These are phyloP conservation scores for Piromyces finnis DNA, from an alignment of 192 early-diverging fungal genomes.

Conservation along the genomic window DNA sequence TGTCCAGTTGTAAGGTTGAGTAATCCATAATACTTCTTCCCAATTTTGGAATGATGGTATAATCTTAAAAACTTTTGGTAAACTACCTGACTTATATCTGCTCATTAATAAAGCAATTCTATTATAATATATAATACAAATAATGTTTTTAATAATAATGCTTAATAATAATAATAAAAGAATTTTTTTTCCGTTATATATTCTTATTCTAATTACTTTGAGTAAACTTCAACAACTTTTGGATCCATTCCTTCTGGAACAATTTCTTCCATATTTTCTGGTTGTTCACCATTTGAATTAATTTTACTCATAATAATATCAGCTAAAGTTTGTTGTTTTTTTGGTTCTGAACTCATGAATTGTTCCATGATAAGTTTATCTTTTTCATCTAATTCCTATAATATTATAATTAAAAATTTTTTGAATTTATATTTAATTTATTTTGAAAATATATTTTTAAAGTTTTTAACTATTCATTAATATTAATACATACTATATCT, in stretches of 20 bases:
- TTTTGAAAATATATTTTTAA: no score
- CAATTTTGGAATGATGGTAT: constrained; percentile 87
- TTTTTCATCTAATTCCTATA: constrained; percentile 47
- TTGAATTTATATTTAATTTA: no score
- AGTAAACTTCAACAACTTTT: constrained; percentile 88
- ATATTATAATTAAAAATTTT: constrained; percentile 1
- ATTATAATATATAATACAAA: background rate
- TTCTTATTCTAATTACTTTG: constrained; percentile 32
- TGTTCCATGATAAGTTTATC: constrained; percentile 75
- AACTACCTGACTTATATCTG: constrained; percentile 82
- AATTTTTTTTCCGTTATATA: no score
- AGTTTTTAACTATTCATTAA: no score
- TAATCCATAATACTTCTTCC: constrained; percentile 91
- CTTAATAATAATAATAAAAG: no score
- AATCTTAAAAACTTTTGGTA: constrained; percentile 98
- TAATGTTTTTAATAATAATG: no score
- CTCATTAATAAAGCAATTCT: constrained; percentile 71
- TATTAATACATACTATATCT: constrained; percentile 22
- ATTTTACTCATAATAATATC: constrained; percentile 97
- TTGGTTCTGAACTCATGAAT: constrained; percentile 72
- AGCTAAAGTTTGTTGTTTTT: constrained; percentile 72
- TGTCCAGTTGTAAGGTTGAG: constrained; percentile 80
- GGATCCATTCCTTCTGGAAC: constrained; percentile 39
- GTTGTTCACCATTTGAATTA: constrained; percentile 36
- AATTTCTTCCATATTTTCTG: constrained; percentile 16